These are phyloP conservation scores for Saccharomyces hybrid DNA, from an alignment of 1,139 yeast genomes.

Conservation along the genomic window DNA sequence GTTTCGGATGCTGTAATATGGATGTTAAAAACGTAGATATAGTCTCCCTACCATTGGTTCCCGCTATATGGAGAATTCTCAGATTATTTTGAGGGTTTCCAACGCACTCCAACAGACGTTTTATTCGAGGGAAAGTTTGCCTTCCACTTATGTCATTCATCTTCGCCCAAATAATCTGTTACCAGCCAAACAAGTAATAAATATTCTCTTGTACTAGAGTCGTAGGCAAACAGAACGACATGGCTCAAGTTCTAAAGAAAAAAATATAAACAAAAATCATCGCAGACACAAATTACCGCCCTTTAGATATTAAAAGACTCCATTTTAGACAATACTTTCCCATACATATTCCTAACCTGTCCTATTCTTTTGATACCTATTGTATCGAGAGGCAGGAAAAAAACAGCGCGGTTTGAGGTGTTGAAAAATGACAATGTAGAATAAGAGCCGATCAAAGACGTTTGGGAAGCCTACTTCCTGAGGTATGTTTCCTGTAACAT, in stretches of 20 bases:
- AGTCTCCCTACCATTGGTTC: slow-evolving; percentile 93
- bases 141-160: slow-evolving; percentile 35
- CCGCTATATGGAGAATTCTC: slow-evolving; percentile 76
- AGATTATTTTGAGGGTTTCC: slow-evolving; percentile 61
- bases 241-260: not conserved
- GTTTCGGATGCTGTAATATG: slow-evolving; percentile 38
- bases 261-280: not conserved
- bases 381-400: not conserved
- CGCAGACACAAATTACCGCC: not conserved
- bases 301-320: not conserved
- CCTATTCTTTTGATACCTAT: not conserved
- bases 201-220: not conserved
- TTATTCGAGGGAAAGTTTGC: slow-evolving; percentile 58
- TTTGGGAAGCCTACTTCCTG: not conserved
- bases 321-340: not conserved
- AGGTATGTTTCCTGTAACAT: not conserved
- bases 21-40: slow-evolving; percentile 72
- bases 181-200: not conserved
- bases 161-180: not conserved
- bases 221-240: not conserved
- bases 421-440: not conserved
- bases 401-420: slow-evolving; percentile 2
- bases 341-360: not conserved
- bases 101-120: slow-evolving; percentile 44
- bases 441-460: not conserved